Conservation (phyloP, 2,329 filamentous ascomycete genomes). For the Teratosphaeria zuluensis region DNA sequence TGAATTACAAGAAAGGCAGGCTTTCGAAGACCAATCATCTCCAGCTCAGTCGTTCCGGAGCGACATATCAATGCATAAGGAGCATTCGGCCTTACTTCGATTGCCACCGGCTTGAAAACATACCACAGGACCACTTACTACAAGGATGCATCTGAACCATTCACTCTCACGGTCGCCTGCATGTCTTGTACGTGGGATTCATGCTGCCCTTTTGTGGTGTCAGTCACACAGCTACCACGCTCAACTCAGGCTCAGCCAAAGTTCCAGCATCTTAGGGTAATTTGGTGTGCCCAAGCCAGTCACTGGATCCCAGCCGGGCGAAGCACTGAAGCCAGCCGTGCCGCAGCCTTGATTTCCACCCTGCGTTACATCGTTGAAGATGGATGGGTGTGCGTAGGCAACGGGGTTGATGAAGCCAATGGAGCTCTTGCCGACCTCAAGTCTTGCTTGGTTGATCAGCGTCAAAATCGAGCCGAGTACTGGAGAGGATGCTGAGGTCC, state of each 20-base stretch:
- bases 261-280: conserved; percentile 13
- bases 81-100: not conserved
- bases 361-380: conserved; percentile 31
- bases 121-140: too few species aligned
- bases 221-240: not conserved
- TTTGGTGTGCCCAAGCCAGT: conserved; percentile 16
- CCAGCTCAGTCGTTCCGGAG: not conserved
- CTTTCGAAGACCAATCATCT: not conserved
- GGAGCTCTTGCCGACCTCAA: conserved; percentile 26
- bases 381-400: conserved; percentile 34
- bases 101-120: not conserved
- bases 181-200: too few species aligned
- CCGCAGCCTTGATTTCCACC: conserved; percentile 23
- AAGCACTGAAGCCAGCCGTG: not conserved
- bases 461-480: conserved; percentile 41
- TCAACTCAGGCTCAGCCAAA: conserved; percentile 7
- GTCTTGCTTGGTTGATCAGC: conserved; percentile 34
- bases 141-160: too few species aligned
- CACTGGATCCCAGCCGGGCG: conserved; percentile 14
- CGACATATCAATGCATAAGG: not conserved
- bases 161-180: too few species aligned
- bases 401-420: conserved; percentile 36
- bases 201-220: not conserved
- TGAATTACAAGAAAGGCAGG: not conserved
- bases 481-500: conserved; percentile 44